A percentile compares a stretch with the other conserved stretches of the same genome.
These are phyloP conservation scores for Aureoboletus auriporus DNA, from an alignment of 768 basidiomycete genomes.

Conservation along the genomic window DNA sequence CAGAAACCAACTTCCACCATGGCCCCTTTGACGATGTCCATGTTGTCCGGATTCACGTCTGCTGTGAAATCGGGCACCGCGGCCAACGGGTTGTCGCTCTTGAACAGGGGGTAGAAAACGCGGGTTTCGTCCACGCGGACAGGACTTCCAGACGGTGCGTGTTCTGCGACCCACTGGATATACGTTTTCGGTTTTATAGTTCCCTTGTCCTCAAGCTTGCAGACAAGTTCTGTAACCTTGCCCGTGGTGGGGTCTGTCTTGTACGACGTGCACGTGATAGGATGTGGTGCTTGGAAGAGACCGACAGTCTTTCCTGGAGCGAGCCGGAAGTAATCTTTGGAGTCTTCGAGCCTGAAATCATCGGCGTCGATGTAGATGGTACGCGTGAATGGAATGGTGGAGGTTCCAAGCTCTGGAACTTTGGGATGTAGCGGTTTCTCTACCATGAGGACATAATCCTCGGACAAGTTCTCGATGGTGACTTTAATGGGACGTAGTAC, in stretches of 20 bases:
- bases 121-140: conserved; percentile 86
- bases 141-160: conserved; percentile 72
- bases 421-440: conserved; percentile 96
- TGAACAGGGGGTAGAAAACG: conserved; percentile 91
- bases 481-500: conserved; percentile 88
- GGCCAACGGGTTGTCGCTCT: conserved; percentile 80
- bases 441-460: conserved; percentile 77
- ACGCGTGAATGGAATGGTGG: conserved; percentile 79
- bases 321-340: conserved; percentile 94
- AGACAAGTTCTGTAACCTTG: conserved; percentile 73
- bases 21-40: conserved; percentile 76
- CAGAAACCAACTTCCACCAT: conserved; percentile 90
- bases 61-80: conserved; percentile 69
- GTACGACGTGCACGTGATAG: conserved; percentile 91
- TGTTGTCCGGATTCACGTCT: conserved; percentile 79
- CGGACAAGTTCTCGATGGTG: conserved; percentile 84
- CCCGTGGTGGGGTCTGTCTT: conserved; percentile 71
- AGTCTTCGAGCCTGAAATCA: conserved; percentile 90
- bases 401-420: conserved; percentile 79
- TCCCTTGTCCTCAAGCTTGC: conserved; percentile 70
- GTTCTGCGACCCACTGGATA: conserved; percentile 96
- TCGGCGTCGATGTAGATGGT: conserved; percentile 89
- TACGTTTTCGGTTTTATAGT: conserved; percentile 85
- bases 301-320: conserved; percentile 98
- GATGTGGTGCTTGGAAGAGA: conserved; percentile 86